phyloP scores from a whole-genome alignment of 768 basidiomycete species.

The Gautieria morchelliformis region DNA sequence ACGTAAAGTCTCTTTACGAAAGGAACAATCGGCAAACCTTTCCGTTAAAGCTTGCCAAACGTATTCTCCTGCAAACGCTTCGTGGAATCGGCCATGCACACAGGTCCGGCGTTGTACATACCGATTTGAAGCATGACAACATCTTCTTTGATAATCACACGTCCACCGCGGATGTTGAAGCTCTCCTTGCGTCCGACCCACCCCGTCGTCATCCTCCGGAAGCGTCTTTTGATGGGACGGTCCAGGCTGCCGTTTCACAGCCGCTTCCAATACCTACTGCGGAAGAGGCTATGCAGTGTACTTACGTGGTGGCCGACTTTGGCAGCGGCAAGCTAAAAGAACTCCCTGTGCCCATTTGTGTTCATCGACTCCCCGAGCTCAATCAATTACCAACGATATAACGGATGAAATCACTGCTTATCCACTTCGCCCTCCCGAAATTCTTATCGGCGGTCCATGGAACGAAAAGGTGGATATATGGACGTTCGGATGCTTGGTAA shows the following conservation, averaged over 20 bases:
- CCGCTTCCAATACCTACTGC: conserved; percentile 1
- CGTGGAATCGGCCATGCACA: conserved; percentile 3
- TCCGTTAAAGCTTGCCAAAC: conserved; percentile 4
- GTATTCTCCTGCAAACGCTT: conserved; percentile 4
- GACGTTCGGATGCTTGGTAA: conserved; percentile 13
- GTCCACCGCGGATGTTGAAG: not conserved
- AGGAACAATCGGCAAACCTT: not conserved
- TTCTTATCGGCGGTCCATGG: conserved; percentile 9
- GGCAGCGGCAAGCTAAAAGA: conserved; percentile 8
- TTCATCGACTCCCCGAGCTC: too few species aligned
- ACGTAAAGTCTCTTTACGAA: conserved; percentile 1
- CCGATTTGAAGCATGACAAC: not conserved
- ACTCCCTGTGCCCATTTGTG: too few species aligned
- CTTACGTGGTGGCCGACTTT: conserved; percentile 6
- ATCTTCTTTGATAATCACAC: not conserved
- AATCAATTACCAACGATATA: too few species aligned
- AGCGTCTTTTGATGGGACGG: not conserved
- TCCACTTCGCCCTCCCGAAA: conserved; percentile 10
- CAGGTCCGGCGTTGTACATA: too few species aligned
- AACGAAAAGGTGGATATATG: conserved; percentile 11
- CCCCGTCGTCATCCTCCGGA: conserved; percentile 3
- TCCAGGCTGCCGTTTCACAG: not conserved
- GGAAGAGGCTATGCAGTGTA: conserved; percentile 2
- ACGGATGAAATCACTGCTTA: not conserved
- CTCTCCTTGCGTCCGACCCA: not conserved